Evolutionary conservation across 768 basidiomycete species (phyloP).

Genomic region (Leucosporidium creatinivorum): DNA sequence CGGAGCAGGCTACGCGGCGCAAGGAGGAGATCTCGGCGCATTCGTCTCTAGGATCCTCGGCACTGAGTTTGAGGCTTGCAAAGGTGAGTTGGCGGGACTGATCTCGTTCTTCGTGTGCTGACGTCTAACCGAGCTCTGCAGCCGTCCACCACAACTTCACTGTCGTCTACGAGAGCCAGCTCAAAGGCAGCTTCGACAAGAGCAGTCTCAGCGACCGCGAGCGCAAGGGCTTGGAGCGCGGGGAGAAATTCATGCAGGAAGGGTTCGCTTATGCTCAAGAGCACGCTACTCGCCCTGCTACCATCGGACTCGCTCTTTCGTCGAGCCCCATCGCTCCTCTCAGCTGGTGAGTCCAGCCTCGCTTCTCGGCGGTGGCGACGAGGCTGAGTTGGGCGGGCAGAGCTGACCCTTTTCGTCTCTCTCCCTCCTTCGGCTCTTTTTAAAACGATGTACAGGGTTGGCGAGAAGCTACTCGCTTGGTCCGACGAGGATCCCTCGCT

Average conservation of each 20-base stretch:
- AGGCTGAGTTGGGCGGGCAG: too few relatives aligned
- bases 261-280: constrained; percentile 25
- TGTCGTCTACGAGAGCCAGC: background rate
- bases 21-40: constrained; percentile 21
- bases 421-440: too few relatives aligned
- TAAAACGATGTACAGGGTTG: constrained; percentile 1
- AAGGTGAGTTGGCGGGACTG: constrained; percentile 9
- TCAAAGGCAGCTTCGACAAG: background rate
- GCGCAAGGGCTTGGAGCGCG: background rate
- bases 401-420: background rate
- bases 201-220: constrained; percentile 5
- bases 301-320: background rate
- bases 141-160: constrained; percentile 26
- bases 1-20: constrained; percentile 17
- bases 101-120: too few relatives aligned
- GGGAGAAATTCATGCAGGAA: constrained; percentile 13
- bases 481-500: constrained; percentile 26
- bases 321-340: background rate
- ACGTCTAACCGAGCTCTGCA: background rate
- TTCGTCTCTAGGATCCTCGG: constrained; percentile 11
- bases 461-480: constrained; percentile 35
- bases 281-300: constrained; percentile 18
- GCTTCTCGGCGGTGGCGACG: too few relatives aligned
- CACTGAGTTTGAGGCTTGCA: constrained; percentile 3
- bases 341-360: background rate